Evolutionary conservation across 1,284 basidiomycete species (phyloP).

Genomic region (Cryptococcus sp.): DNA sequence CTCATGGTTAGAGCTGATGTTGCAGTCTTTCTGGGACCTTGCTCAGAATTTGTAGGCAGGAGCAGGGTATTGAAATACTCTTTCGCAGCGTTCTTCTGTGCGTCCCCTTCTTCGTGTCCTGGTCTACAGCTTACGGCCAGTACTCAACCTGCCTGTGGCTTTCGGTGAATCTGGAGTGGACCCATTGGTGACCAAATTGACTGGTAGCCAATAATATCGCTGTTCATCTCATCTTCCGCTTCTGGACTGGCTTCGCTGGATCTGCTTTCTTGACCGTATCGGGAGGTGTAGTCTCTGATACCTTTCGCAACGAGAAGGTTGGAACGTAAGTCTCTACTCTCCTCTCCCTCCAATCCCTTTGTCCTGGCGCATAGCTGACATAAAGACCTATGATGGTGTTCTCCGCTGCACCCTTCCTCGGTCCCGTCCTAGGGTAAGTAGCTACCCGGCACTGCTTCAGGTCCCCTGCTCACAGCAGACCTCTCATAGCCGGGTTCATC

Average conservation of each 20-base stretch:
- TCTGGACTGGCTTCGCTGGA: constrained; percentile 60
- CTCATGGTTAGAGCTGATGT: background rate
- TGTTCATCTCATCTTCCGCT: constrained; percentile 63
- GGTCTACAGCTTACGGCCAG: constrained; percentile 19
- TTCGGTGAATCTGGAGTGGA: too few species aligned
- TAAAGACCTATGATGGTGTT: constrained; percentile 70
- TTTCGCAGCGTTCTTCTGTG: constrained; percentile 32
- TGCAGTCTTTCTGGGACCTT: constrained; percentile 54
- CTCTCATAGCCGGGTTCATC: constrained; percentile 50
- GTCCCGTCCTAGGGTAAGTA: constrained; percentile 55
- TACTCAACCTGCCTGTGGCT: constrained; percentile 61
- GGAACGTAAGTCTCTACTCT: constrained; percentile 54
- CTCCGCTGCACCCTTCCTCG: constrained; percentile 64
- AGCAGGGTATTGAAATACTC: constrained; percentile 24
- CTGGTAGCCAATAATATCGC: constrained; percentile 38
- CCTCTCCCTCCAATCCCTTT: background rate
- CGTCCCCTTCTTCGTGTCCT: constrained; percentile 3
- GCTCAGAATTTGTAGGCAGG: constrained; percentile 57
- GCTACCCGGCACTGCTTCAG: background rate
- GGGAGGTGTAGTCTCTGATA: constrained; percentile 70
- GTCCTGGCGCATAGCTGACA: too few species aligned
- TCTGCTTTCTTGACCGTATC: constrained; percentile 72
- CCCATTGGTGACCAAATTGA: background rate
- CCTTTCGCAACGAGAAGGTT: constrained; percentile 61
- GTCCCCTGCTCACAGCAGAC: constrained; percentile 24